Conservation (phyloP, 2,329 filamentous ascomycete genomes). For the Cladophialophora exuberans region DNA sequence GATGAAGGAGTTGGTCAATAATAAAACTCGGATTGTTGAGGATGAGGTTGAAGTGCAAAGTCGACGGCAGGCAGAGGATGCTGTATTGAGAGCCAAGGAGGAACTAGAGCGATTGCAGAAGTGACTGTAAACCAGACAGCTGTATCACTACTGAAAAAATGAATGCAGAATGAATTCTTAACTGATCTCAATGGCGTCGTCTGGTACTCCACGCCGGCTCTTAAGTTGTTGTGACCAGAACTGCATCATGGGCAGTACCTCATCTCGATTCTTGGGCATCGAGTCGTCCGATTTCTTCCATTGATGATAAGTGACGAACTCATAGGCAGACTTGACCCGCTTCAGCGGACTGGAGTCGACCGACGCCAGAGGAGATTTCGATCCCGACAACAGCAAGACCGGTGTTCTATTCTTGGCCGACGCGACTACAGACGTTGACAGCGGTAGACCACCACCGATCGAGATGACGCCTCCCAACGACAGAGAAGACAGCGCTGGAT, state of each 20-base stretch:
- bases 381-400: slow-evolving; percentile 46
- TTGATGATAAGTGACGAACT: slow-evolving; percentile 66
- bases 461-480: slow-evolving; percentile 47
- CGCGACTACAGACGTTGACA: slow-evolving; percentile 37
- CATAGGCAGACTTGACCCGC: slow-evolving; percentile 68
- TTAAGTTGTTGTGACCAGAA: slow-evolving; percentile 58
- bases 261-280: slow-evolving; percentile 82
- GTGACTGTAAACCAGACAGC: background rate
- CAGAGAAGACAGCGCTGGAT: slow-evolving; percentile 38
- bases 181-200: slow-evolving; percentile 48
- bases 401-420: slow-evolving; percentile 45
- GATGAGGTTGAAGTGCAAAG: slow-evolving; percentile 38
- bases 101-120: slow-evolving; percentile 41
- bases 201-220: slow-evolving; percentile 50
- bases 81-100: slow-evolving; percentile 50
- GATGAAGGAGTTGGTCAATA: slow-evolving; percentile 51
- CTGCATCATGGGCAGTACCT: slow-evolving; percentile 89
- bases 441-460: slow-evolving; percentile 46
- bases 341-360: slow-evolving; percentile 67
- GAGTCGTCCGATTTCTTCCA: slow-evolving; percentile 73
- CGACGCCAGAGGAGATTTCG: slow-evolving; percentile 44
- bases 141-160: background rate
- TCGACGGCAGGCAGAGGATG: slow-evolving; percentile 48
- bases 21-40: slow-evolving; percentile 44
- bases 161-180: slow-evolving; percentile 3